phyloP scores from a whole-genome alignment of 345 rosid species.

The Psidium friedrichsthalianum region DNA sequence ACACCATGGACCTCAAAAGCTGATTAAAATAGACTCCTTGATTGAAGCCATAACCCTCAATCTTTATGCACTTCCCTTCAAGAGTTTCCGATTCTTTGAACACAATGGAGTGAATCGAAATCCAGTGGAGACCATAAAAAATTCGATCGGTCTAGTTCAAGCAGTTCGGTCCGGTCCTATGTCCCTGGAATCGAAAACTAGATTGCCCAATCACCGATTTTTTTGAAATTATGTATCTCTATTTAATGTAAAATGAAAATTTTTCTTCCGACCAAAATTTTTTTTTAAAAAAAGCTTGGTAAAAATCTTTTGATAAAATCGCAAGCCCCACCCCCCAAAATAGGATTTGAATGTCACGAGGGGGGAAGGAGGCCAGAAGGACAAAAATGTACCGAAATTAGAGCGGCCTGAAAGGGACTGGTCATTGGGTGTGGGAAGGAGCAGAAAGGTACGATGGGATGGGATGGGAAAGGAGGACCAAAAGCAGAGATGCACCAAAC shows the following conservation, averaged over 20 bases:
- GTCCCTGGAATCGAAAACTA: too few species aligned
- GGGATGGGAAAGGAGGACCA: neutral
- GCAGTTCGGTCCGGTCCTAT: too few species aligned
- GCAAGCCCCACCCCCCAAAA: too few species aligned
- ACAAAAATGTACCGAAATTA: neutral
- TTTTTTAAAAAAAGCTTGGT: neutral
- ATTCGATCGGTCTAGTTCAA: too few species aligned
- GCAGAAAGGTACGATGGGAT: neutral
- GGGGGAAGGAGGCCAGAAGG: neutral
- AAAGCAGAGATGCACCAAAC: neutral
- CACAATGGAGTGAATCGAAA: conserved; percentile 43
- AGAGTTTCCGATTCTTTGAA: conserved; percentile 36
- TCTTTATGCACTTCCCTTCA: conserved; percentile 48
- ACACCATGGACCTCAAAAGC: too few species aligned
- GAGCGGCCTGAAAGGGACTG: neutral
- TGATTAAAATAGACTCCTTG: too few species aligned
- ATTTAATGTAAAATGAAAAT: too few species aligned
- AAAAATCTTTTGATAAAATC: too few species aligned
- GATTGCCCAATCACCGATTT: too few species aligned
- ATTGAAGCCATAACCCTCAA: conserved; percentile 78
- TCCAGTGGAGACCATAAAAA: too few species aligned
- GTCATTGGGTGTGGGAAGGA: neutral
- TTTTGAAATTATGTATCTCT: too few species aligned
- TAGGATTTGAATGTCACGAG: neutral
- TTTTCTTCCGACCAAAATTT: too few species aligned